Evolutionary conservation across 2,329 filamentous ascomycete species (phyloP).

Genomic region (Colletotrichum incanum): DNA sequence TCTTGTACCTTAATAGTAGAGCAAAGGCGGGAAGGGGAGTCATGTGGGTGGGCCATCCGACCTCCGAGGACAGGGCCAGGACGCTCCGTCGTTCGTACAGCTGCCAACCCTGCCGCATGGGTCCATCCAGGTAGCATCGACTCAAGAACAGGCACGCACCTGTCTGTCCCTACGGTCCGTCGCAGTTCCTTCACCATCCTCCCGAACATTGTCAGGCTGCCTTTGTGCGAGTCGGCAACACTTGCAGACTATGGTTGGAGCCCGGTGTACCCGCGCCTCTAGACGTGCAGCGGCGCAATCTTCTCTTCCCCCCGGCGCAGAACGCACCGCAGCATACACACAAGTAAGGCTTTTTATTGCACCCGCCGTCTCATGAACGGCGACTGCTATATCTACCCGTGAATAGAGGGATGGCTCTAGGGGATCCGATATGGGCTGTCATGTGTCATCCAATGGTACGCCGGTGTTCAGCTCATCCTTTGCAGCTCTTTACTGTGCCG

Average conservation of each 20-base stretch:
- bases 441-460: not conserved
- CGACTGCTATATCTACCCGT: not conserved
- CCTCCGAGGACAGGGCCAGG: conserved; percentile 10
- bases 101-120: conserved; percentile 15
- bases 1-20: not conserved
- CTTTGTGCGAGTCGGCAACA: not conserved
- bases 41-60: conserved; percentile 25
- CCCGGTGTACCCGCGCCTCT: not conserved
- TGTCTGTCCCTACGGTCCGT: not conserved
- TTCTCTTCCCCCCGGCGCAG: conserved; percentile 21
- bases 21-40: conserved; percentile 3
- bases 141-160: not conserved
- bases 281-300: conserved; percentile 17
- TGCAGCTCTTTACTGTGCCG: not conserved
- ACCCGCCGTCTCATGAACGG: not conserved
- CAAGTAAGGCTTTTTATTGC: conserved; percentile 2
- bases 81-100: conserved; percentile 1
- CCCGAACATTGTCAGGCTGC: not conserved
- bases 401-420: not conserved
- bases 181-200: not conserved
- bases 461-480: not conserved
- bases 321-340: conserved; percentile 12
- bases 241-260: not conserved
- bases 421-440: not conserved
- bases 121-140: not conserved